Percentiles rank a stretch among this genome's conserved stretches.
Evolutionary conservation across 2,329 filamentous ascomycete species (phyloP).

Genomic region (Paraphaeosphaeria minitans): DNA sequence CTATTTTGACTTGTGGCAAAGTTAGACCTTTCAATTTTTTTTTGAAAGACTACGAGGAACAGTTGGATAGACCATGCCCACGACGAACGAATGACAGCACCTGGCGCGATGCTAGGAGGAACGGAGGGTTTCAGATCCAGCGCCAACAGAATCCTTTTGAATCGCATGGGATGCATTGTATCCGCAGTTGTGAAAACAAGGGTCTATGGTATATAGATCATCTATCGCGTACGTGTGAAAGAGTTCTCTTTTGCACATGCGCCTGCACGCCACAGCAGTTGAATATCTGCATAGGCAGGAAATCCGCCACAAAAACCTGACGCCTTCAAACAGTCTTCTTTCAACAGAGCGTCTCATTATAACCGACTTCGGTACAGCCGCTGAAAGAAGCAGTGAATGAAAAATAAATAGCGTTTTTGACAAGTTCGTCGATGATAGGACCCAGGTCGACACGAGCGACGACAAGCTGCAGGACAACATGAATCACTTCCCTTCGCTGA

Average conservation of each 20-base stretch:
- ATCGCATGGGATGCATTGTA: slow-evolving; percentile 15
- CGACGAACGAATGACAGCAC: not conserved
- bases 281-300: slow-evolving; percentile 25
- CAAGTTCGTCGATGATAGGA: too few species aligned
- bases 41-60: slow-evolving; percentile 21
- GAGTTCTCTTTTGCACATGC: too few species aligned
- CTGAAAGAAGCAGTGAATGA: too few species aligned
- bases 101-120: not conserved
- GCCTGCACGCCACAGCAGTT: too few species aligned
- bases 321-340: slow-evolving; percentile 27
- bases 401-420: too few species aligned
- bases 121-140: too few species aligned
- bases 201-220: too few species aligned
- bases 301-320: slow-evolving; percentile 33
- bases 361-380: slow-evolving; percentile 31
- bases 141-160: too few species aligned
- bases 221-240: too few species aligned
- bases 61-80: not conserved
- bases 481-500: too few species aligned
- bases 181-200: slow-evolving; percentile 25
- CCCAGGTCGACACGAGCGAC: too few species aligned
- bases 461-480: too few species aligned
- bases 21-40: slow-evolving; percentile 25
- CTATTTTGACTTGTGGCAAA: slow-evolving; percentile 28
- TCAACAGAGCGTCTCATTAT: slow-evolving; percentile 21